Conservation (phyloP, 805 yeast genomes). For the Candida andamanensis region DNA sequence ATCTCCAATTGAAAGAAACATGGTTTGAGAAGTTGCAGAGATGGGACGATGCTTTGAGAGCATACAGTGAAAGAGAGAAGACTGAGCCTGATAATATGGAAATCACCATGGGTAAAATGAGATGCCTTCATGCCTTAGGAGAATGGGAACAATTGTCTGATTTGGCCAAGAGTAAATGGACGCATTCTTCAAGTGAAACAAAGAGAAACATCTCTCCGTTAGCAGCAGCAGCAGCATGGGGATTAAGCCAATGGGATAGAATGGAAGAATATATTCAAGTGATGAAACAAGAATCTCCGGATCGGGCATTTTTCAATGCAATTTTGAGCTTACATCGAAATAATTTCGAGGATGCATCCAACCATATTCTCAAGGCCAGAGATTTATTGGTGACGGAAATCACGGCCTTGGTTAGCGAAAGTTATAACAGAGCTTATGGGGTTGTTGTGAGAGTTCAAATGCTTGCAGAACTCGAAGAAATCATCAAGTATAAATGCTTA, state of each 20-base stretch:
- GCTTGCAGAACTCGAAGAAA: constrained; percentile 95
- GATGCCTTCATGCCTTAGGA: constrained; percentile 96
- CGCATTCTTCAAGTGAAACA: constrained; percentile 61
- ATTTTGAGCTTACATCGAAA: constrained; percentile 80
- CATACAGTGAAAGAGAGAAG: constrained; percentile 75
- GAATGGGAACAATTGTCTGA: constrained; percentile 94
- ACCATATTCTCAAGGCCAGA: constrained; percentile 77
- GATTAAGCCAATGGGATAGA: constrained; percentile 92
- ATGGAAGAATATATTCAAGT: constrained; percentile 89
- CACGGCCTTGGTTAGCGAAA: constrained; percentile 90
- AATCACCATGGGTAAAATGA: constrained; percentile 94
- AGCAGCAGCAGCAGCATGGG: constrained; percentile 99
- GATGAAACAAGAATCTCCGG: constrained; percentile 90
- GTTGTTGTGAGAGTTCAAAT: constrained; percentile 96
- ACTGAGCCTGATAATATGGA: constrained; percentile 69
- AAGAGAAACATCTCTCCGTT: constrained; percentile 87
- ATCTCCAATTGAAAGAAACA: constrained; percentile 86
- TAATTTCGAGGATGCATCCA: constrained; percentile 74
- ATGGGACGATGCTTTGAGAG: constrained; percentile 96
- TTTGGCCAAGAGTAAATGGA: constrained; percentile 85
- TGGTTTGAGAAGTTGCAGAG: constrained; percentile 97
- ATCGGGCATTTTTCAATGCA: constrained; percentile 91
- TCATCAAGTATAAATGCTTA: constrained; percentile 78
- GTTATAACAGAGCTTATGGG: constrained; percentile 93
- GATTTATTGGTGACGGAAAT: constrained; percentile 88